These are phyloP conservation scores for Geotrichum candidum DNA, from an alignment of 1,139 yeast genomes.

Conservation along the genomic window DNA sequence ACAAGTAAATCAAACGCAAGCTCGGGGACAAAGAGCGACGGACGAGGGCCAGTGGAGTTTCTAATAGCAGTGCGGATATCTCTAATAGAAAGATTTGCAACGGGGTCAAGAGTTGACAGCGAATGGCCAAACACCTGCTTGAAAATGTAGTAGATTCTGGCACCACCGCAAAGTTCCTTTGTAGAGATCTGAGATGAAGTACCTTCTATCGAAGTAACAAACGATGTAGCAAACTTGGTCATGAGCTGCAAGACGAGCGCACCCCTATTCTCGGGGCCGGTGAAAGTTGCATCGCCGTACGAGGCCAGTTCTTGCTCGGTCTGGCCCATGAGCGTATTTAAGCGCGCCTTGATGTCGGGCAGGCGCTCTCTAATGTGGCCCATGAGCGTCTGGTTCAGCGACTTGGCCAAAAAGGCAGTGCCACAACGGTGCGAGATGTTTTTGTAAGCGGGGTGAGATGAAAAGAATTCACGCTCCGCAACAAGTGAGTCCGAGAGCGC, in stretches of 20 bases:
- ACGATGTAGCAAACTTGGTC: conserved; percentile 87
- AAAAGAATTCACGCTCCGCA: conserved; percentile 78
- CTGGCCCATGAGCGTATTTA: conserved; percentile 92
- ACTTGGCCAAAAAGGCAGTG: conserved; percentile 76
- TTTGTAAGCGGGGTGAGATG: conserved; percentile 80
- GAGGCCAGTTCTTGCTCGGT: conserved; percentile 88
- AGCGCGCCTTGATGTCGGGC: conserved; percentile 93
- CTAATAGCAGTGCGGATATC: conserved; percentile 95
- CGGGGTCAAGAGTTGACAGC: conserved; percentile 74
- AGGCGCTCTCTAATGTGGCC: conserved; percentile 86
- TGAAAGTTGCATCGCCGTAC: conserved; percentile 59
- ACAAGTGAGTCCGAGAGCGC: conserved; percentile 73
- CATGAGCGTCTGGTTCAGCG: conserved; percentile 86
- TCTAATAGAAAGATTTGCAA: conserved; percentile 66
- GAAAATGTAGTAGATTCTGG: conserved; percentile 87
- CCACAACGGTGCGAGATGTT: conserved; percentile 87
- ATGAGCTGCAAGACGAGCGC: conserved; percentile 77
- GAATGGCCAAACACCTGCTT: conserved; percentile 85
- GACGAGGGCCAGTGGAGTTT: conserved; percentile 96
- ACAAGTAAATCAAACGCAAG: conserved; percentile 92
- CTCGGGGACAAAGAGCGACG: conserved; percentile 94
- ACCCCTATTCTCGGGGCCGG: conserved; percentile 54
- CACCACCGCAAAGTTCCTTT: conserved; percentile 96
- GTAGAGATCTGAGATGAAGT: conserved; percentile 79
- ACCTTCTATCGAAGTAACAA: conserved; percentile 90